These are phyloP conservation scores for Verticillium longisporum DNA, from an alignment of 2,329 filamentous ascomycete genomes.

Conservation along the genomic window DNA sequence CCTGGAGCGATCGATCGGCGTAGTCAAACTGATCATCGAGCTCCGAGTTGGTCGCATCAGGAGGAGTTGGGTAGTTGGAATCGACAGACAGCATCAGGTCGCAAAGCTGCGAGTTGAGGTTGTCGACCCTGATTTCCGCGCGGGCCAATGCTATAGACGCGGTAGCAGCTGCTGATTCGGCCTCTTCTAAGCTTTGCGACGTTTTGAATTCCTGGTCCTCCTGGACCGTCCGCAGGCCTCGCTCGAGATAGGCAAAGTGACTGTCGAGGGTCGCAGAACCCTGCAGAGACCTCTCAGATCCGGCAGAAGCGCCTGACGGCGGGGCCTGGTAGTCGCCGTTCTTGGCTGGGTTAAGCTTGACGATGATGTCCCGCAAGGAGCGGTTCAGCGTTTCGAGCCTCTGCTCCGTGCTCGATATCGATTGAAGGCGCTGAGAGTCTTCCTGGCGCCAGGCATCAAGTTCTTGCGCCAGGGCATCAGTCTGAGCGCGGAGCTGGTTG, in stretches of 20 bases:
- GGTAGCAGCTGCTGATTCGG: conserved; percentile 15
- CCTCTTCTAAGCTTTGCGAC: conserved; percentile 13
- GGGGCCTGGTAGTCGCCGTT: conserved; percentile 38
- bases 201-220: conserved; percentile 43
- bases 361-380: conserved; percentile 59
- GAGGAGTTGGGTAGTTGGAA: conserved; percentile 48
- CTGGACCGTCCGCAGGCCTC: conserved; percentile 53
- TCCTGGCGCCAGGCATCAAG: conserved; percentile 27
- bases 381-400: conserved; percentile 63
- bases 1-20: conserved; percentile 53
- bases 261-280: conserved; percentile 39
- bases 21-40: conserved; percentile 63
- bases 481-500: conserved; percentile 21
- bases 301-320: conserved; percentile 22
- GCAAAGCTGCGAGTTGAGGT: conserved; percentile 59
- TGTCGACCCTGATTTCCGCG: conserved; percentile 48
- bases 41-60: conserved; percentile 46
- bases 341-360: conserved; percentile 52
- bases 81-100: conserved; percentile 45
- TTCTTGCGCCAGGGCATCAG: conserved; percentile 25
- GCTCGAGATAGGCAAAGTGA: conserved; percentile 67
- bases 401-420: conserved; percentile 55
- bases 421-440: conserved; percentile 32
- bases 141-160: conserved; percentile 24
- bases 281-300: conserved; percentile 22